Conservation (phyloP, 805 yeast genomes). For the Candida succiphila region DNA sequence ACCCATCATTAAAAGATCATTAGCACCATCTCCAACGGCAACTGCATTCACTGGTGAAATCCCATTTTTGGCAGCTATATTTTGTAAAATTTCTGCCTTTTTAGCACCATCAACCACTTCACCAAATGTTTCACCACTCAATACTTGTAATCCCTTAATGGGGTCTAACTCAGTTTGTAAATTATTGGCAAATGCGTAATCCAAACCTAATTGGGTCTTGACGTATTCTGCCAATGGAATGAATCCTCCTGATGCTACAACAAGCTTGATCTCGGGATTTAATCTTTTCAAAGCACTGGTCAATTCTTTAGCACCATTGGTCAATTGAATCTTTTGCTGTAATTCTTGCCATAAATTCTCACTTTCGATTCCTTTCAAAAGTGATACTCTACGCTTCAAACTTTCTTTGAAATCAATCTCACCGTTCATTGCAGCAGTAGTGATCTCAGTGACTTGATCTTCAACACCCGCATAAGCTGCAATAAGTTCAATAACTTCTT, state of each 20-base stretch:
- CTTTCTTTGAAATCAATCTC: constrained; percentile 87
- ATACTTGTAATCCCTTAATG: constrained; percentile 28
- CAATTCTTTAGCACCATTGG: constrained; percentile 80
- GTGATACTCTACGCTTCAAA: constrained; percentile 57
- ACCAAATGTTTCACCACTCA: constrained; percentile 75
- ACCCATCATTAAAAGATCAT: constrained; percentile 88
- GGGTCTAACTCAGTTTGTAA: constrained; percentile 36
- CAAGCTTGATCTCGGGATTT: constrained; percentile 66
- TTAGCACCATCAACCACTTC: constrained; percentile 77
- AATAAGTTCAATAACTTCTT: constrained; percentile 92
- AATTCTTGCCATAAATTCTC: constrained; percentile 69
- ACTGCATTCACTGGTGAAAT: constrained; percentile 46
- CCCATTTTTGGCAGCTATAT: constrained; percentile 46
- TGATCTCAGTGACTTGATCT: constrained; percentile 75
- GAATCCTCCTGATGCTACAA: constrained; percentile 93
- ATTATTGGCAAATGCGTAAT: constrained; percentile 83
- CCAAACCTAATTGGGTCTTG: constrained; percentile 55
- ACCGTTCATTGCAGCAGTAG: constrained; percentile 95
- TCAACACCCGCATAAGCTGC: constrained; percentile 94
- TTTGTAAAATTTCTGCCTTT: constrained; percentile 64
- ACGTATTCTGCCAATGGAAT: constrained; percentile 77
- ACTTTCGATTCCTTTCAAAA: constrained; percentile 77
- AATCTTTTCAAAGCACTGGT: constrained; percentile 46
- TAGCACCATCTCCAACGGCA: constrained; percentile 97
- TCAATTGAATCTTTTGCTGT: constrained; percentile 56